Base-by-base conservation (phyloP, 352 stramenopile species). In the Thraustochytrium sp. region DNA sequence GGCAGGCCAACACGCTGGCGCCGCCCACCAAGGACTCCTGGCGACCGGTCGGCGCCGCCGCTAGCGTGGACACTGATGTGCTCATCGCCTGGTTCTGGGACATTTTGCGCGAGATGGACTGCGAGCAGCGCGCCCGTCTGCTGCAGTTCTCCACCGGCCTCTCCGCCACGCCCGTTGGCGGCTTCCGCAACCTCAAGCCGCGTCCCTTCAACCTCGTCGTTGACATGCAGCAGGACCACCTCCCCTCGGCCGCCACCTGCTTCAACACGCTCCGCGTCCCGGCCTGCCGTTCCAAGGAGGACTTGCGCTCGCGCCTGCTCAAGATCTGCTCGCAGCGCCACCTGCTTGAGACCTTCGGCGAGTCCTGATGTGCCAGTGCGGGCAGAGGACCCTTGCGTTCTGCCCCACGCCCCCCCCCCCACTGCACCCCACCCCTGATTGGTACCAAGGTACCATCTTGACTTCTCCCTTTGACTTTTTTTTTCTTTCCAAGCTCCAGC, bases 51-150 rank as follows among this genome's bases (percentile, higher is more conserved):
- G 48, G 34, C 26, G 29, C 40, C 13, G 48, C 11, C 26, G 31
- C 37, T 36, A 21, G 18, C 21, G 68, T 80, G 26, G 36, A 51
- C 51, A 65, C 68, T 0, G 93, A 97, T 76, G 76, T 86, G 0
- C 92, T 97, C 56, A 95, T 97, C 46, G 90, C 91, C 49, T 97
- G 93, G 93, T 97, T 97, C 84, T 97, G 93, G 93, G 93, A 93
- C 59, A 90, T 94, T 54, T 84, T 97, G 37, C 95, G 95, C 83
- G 83, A 90, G 40, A 95, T 96, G 78, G 94, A 90, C 37, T 91
- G 95, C 38, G 93, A 97, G 63, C 93, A 97, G 82, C 90, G 92
- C 38, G 91, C 93, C 13, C 87, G 96, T 40, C 94, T 97, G 42
- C 82, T 97, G 86, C 93, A 97, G 86, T 97, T 97, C 84, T 92